Percentiles rank a stretch among this genome's conserved stretches.
These are phyloP conservation scores for Serpula lacrymans DNA, from an alignment of 768 basidiomycete species.

Conservation along the genomic window DNA sequence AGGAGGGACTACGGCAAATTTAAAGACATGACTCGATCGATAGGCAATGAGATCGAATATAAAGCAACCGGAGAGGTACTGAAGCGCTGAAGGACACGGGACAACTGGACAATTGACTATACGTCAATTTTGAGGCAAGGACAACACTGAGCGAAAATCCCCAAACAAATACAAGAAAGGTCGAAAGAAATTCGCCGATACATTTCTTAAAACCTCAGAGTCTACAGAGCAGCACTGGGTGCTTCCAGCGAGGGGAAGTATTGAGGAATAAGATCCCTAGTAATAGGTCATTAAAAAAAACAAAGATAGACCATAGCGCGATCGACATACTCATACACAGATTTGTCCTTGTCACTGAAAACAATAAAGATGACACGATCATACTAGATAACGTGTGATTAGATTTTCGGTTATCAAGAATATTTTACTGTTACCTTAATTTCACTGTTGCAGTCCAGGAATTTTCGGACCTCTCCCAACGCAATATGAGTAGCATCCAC, in stretches of 20 bases:
- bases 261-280: constrained; percentile 51
- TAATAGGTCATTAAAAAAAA: background rate
- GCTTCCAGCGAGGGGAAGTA: constrained; percentile 63
- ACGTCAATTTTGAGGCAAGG: no score
- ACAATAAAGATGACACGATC: constrained; percentile 75
- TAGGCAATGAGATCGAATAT: no score
- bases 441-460: constrained; percentile 52
- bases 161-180: no score
- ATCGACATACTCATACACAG: constrained; percentile 58
- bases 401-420: no score
- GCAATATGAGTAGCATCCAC: constrained; percentile 70
- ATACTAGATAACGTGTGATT: constrained; percentile 43
- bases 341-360: constrained; percentile 61
- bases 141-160: no score
- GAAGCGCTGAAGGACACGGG: no score
- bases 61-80: no score
- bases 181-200: constrained; percentile 3
- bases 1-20: no score
- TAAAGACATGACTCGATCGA: no score
- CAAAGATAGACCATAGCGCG: background rate
- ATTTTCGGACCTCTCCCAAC: constrained; percentile 51
- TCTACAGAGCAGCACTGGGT: background rate
- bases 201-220: background rate
- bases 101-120: no score
- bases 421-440: constrained; percentile 44